A percentile compares a stretch with the other conserved stretches of the same genome.
Evolutionary conservation across 345 rosid species (phyloP).

Genomic region (Barbarea vulgaris): DNA sequence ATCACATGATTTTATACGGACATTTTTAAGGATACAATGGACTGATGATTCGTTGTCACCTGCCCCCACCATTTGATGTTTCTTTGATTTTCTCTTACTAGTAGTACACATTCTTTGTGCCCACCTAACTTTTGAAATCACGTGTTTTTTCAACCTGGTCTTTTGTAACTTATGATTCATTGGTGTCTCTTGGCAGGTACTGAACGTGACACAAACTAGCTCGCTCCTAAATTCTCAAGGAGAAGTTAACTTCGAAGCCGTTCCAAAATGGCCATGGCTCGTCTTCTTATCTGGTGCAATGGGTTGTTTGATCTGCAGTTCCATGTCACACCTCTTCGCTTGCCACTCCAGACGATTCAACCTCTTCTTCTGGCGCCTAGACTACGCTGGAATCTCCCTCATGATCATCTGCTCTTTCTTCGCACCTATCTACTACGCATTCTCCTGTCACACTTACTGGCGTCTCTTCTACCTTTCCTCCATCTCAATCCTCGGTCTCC

Average conservation of each 20-base stretch:
- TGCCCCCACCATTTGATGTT: not conserved
- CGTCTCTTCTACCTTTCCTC: conserved; percentile 67
- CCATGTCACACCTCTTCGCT: conserved; percentile 92
- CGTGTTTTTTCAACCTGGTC: conserved; percentile 10
- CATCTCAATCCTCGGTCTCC: conserved; percentile 64
- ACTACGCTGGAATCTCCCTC: conserved; percentile 89
- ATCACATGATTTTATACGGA: conserved; percentile 8
- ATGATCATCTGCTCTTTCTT: conserved; percentile 93
- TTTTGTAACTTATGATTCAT: conserved; percentile 4
- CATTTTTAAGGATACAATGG: not conserved
- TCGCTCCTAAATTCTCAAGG: conserved; percentile 34
- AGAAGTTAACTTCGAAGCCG: conserved; percentile 38
- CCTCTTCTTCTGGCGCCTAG: conserved; percentile 93
- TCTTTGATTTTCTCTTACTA: not conserved
- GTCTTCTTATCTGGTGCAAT: conserved; percentile 84
- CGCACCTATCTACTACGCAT: conserved; percentile 83
- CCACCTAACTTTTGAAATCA: conserved; percentile 32
- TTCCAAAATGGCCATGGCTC: conserved; percentile 92
- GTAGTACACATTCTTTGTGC: too few species aligned
- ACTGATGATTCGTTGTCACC: not conserved
- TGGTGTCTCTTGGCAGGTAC: conserved; percentile 52
- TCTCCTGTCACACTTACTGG: conserved; percentile 69
- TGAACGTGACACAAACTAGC: conserved; percentile 43
- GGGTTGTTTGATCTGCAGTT: conserved; percentile 83
- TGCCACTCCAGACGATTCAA: conserved; percentile 75